Conservation (phyloP, 305 asterid genomes). For the Fraxinus greggii region DNA sequence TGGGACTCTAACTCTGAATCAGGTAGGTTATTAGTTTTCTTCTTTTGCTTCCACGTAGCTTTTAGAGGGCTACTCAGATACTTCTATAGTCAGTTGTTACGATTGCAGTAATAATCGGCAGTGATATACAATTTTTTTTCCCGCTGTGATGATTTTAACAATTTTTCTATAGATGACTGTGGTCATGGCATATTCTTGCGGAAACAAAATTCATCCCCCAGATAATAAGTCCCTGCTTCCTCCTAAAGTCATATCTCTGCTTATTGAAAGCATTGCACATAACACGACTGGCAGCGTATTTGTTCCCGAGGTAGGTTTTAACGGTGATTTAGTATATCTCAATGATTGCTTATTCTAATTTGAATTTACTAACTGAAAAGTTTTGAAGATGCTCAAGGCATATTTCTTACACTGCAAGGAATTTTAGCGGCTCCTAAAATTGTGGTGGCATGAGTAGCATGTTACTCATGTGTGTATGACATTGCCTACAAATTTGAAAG, state of each 20-base stretch:
- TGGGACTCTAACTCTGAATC: slow-evolving; percentile 89
- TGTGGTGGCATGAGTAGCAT: neutral
- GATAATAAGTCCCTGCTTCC: slow-evolving; percentile 60
- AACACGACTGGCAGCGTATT: slow-evolving; percentile 91
- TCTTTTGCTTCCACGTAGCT: slow-evolving; percentile 21
- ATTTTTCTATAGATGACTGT: slow-evolving; percentile 70
- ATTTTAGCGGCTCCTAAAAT: neutral
- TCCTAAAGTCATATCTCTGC: slow-evolving; percentile 46
- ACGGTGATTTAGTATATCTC: neutral
- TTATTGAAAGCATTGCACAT: slow-evolving; percentile 79
- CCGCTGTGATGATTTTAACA: slow-evolving; percentile 10
- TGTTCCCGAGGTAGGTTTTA: slow-evolving; percentile 67
- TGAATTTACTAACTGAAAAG: slow-evolving; percentile 2
- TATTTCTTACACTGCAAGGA: neutral
- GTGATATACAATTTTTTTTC: slow-evolving; percentile 7
- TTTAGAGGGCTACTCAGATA: neutral
- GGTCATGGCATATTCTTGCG: slow-evolving; percentile 65
- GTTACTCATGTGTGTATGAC: neutral
- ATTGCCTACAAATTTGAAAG: neutral
- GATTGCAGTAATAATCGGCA: neutral
- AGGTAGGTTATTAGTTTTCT: slow-evolving; percentile 41
- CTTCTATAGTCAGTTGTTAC: slow-evolving; percentile 6
- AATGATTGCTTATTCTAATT: neutral
- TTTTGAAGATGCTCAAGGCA: neutral
- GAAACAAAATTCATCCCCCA: slow-evolving; percentile 56